These are phyloP conservation scores for Draba incana DNA, from an alignment of 345 rosid species.

Conservation along the genomic window DNA sequence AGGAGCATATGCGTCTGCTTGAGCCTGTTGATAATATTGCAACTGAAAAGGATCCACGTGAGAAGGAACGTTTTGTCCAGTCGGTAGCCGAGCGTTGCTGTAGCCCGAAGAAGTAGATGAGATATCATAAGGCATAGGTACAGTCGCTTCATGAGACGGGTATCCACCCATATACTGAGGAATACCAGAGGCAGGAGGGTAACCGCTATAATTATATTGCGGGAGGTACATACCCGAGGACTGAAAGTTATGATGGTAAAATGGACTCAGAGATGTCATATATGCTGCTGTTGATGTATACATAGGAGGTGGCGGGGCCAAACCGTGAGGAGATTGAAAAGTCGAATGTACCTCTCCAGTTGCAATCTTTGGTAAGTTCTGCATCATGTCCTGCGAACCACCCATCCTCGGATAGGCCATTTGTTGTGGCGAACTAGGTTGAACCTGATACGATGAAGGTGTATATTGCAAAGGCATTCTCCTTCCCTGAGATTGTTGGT, in stretches of 20 bases:
- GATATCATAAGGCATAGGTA: conserved; percentile 64
- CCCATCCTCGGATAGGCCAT: conserved; percentile 51
- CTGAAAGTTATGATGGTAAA: conserved; percentile 70
- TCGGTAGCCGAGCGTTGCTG: conserved; percentile 34
- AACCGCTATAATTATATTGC: conserved; percentile 63
- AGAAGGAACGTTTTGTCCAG: conserved; percentile 48
- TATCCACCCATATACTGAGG: conserved; percentile 76
- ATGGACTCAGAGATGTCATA: conserved; percentile 67
- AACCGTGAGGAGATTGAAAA: conserved; percentile 64
- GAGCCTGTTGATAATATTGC: conserved; percentile 73
- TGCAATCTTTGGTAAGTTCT: conserved; percentile 52
- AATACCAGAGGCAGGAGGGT: conserved; percentile 58
- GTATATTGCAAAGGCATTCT: conserved; percentile 48
- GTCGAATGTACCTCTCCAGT: conserved; percentile 60
- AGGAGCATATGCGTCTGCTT: conserved; percentile 53
- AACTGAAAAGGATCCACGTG: conserved; percentile 68
- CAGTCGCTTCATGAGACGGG: conserved; percentile 60
- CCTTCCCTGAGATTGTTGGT: conserved; percentile 60
- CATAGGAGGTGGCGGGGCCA: conserved; percentile 53
- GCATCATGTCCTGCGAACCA: conserved; percentile 49
- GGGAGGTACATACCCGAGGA: conserved; percentile 69
- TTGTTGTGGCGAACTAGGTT: conserved; percentile 52
- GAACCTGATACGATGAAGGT: conserved; percentile 48
- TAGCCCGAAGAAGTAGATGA: conserved; percentile 54
- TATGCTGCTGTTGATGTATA: conserved; percentile 70